Conservation (phyloP, 2,329 filamentous ascomycete genomes). For the Fusarium ambrosium region DNA sequence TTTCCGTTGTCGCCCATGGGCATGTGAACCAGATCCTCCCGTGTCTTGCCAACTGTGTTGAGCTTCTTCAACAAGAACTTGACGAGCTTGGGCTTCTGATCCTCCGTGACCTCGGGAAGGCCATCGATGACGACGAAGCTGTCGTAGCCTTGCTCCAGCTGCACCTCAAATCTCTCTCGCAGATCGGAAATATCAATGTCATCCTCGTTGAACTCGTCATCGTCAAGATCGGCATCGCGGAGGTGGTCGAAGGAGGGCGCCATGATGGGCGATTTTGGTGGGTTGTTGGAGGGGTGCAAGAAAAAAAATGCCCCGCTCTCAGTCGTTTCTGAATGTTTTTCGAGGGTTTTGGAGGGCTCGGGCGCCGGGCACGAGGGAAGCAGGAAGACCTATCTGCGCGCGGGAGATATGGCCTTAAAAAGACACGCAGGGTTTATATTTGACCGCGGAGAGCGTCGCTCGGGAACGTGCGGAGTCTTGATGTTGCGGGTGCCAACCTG, state of each 20-base stretch:
- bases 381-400: conserved; percentile 38
- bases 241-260: conserved; percentile 90
- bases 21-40: conserved; percentile 93
- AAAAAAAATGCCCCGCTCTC: conserved; percentile 56
- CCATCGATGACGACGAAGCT: conserved; percentile 97
- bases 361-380: conserved; percentile 34
- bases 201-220: conserved; percentile 89
- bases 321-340: conserved; percentile 39
- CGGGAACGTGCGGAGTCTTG: conserved; percentile 47
- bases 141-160: conserved; percentile 95
- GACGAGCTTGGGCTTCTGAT: conserved; percentile 92
- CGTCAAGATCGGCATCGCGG: conserved; percentile 88
- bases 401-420: conserved; percentile 36
- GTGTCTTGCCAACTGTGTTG: conserved; percentile 84
- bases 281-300: conserved; percentile 51
- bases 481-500: conserved; percentile 47
- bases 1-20: conserved; percentile 88
- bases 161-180: conserved; percentile 93
- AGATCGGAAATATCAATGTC: conserved; percentile 97
- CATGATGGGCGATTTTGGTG: conserved; percentile 73
- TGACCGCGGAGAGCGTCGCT: conserved; percentile 43
- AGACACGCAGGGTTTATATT: conserved; percentile 39
- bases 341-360: conserved; percentile 34
- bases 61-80: conserved; percentile 97
- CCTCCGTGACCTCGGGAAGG: conserved; percentile 88